A percentile compares a stretch with the other conserved stretches of the same genome.
Conservation (phyloP, 2,329 filamentous ascomycete species). For the Fusarium solani-melongenae region DNA sequence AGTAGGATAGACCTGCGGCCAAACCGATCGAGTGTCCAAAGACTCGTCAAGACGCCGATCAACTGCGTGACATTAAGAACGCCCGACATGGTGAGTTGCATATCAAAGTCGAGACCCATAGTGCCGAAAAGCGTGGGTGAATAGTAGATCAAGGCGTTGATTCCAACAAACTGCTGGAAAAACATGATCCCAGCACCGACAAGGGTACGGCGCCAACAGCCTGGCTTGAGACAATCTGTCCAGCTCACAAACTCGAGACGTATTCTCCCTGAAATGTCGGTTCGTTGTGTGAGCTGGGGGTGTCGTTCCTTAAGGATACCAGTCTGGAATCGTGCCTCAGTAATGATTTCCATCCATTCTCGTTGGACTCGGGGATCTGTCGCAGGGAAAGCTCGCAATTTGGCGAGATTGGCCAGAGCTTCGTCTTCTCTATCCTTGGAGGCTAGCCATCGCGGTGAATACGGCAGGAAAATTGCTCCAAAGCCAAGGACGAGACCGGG, state of each 20-base stretch:
- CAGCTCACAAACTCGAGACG: background rate
- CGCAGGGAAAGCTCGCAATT: background rate
- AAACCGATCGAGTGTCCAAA: constrained; percentile 11
- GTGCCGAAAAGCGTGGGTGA: background rate
- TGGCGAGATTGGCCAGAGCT: background rate
- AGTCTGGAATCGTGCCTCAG: background rate
- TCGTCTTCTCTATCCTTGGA: background rate
- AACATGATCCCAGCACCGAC: background rate
- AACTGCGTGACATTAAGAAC: constrained; percentile 12
- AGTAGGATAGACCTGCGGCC: constrained; percentile 1
- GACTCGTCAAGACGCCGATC: constrained; percentile 1
- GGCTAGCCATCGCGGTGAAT: background rate
- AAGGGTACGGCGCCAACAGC: background rate
- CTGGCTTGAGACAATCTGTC: background rate
- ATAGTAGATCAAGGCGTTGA: background rate
- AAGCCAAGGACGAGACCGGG: background rate
- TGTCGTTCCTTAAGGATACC: background rate
- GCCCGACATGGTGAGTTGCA: constrained; percentile 12
- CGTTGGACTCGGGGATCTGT: background rate
- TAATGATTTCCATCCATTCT: background rate
- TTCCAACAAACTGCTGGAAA: background rate
- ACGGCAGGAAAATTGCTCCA: background rate
- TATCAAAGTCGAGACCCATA: constrained; percentile 8
- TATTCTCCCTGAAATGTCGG: background rate
- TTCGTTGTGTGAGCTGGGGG: background rate